phyloP scores from a whole-genome alignment of 768 basidiomycete genomes.

The Suillus subaureus region DNA sequence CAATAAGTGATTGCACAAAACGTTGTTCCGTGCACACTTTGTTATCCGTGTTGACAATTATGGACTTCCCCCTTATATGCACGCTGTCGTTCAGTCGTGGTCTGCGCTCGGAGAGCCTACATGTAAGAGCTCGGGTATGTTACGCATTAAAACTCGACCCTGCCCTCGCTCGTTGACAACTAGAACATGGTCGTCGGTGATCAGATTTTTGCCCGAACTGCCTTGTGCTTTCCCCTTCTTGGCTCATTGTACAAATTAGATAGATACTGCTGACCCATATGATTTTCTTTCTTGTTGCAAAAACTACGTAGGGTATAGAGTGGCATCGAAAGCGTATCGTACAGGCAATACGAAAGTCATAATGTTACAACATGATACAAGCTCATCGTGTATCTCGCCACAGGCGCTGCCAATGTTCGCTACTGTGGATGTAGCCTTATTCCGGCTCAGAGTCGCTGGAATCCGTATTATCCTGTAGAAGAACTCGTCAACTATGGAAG shows the following conservation, averaged over 20 bases:
- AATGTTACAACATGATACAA: neutral
- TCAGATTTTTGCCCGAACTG: neutral
- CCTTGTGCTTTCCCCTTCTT: neutral
- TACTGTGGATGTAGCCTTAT: neutral
- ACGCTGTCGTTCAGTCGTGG: neutral
- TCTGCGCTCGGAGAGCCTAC: neutral
- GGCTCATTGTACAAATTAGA: neutral
- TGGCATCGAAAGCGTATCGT: neutral
- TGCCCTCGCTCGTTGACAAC: constrained; percentile 43
- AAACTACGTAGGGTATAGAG: neutral
- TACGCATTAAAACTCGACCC: constrained; percentile 45
- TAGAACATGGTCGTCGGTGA: neutral
- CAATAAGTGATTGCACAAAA: neutral
- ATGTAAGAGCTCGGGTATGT: constrained; percentile 26
- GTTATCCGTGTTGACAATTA: neutral
- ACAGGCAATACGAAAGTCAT: neutral
- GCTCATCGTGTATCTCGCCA: neutral
- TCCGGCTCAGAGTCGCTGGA: neutral
- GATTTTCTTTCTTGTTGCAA: neutral
- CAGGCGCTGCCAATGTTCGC: no score
- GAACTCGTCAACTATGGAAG: neutral
- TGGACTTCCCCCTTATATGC: neutral
- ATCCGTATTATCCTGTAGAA: neutral
- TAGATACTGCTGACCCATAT: neutral
- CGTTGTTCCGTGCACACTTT: neutral